Base-by-base conservation (phyloP, 176 grass and related monocot species). In the Eremochloa ophiuroides region DNA sequence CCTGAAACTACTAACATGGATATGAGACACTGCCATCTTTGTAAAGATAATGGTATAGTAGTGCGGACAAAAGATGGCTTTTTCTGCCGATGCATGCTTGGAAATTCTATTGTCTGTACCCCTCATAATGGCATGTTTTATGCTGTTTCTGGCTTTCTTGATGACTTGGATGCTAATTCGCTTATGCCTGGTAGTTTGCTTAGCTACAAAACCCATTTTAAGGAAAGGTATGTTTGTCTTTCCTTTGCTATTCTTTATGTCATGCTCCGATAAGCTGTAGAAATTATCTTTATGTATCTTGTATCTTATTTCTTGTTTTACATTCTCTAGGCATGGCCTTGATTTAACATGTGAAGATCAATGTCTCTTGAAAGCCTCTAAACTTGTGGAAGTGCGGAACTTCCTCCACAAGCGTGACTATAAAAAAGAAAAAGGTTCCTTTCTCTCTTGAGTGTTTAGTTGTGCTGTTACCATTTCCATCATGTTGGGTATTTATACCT, bases 61-160 rank as follows among this genome's bases (percentile, higher is more conserved):
- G 23, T 97, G 69, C 86, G 88, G 78, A 97, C 91, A 73, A 89
- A 77, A 91, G 81, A 81, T 81, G 91, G 83, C 56, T 50, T 64
- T 50, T 10, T 86, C 1, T 93, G 84, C 65, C 73, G 3, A 18
- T 91, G 88, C 46, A 83, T 85, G 84, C 74, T 97, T 74, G 16
- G 78, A 80, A 85, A 88, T 69, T 91, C 84, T 59, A 38, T 97
- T 62, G 86, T 97, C 12, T 78, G 81, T 67, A 91, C 88, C 27
- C 88, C 91, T 65, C 94, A 97, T 71, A 93, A 79, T 86, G 62
- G 20, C 44, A 15, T 7, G n/a, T 47, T 91, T 51, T 97, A 93
- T 83, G 78, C 18, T 62, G 78, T 91, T 85, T 87, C 47, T 56
- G 94, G 81, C 20, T 71, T 93, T 59, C 84, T 91, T 30, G 74